Evolutionary conservation across 2,329 filamentous ascomycete species (phyloP), one percentile per base, ranked within the genome.

Genomic region (Stachybotrys elegans): DNA sequence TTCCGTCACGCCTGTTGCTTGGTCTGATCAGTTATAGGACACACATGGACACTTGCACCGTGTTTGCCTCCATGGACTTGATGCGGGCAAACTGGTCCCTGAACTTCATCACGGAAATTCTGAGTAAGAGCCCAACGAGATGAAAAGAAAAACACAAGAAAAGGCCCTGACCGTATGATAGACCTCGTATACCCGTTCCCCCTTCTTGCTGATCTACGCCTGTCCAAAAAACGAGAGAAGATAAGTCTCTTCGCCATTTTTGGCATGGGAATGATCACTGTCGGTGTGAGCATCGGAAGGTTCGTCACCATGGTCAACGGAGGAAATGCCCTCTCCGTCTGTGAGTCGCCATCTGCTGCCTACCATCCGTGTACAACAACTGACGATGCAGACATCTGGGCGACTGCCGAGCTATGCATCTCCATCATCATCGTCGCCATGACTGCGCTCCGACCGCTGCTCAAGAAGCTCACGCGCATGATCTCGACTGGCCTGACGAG

Each of bases 151-250:
- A n/a, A n/a, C n/a, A n/a, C n/a, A n/a, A n/a, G n/a, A n/a, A n/a
- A n/a, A n/a, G n/a, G n/a, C n/a, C n/a, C n/a, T n/a, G 11, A 25
- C 12, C 14, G 17, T 25, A 20, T 1, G 3, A 13, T 19, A 56
- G 54, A 55, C 11, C 48, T 56, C 12, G 17, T 37, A 6, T 55
- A 49, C 16, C 55, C 55, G 0, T 55, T 54, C 14, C 55, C 55
- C 0, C 44, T 57, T 4, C 38, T 57, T 2, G 22, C 37, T 5
- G 44, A 49, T 12, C 40, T 57, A 3, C 51, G 47, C 11, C 45
- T 56, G 3, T 38, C 41, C 22, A 51, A 43, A 6, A 45, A 29
- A 6, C 42, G 51, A 7, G 54, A 57, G 27, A 56, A 54, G n/a
- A 32, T 57, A 3, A 51, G 50, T 1, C 42, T 56, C 2, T 44